Evolutionary conservation across 2,329 filamentous ascomycete species (phyloP), one percentile per base, ranked within the genome.

Genomic region (Trichoderma gracile): DNA sequence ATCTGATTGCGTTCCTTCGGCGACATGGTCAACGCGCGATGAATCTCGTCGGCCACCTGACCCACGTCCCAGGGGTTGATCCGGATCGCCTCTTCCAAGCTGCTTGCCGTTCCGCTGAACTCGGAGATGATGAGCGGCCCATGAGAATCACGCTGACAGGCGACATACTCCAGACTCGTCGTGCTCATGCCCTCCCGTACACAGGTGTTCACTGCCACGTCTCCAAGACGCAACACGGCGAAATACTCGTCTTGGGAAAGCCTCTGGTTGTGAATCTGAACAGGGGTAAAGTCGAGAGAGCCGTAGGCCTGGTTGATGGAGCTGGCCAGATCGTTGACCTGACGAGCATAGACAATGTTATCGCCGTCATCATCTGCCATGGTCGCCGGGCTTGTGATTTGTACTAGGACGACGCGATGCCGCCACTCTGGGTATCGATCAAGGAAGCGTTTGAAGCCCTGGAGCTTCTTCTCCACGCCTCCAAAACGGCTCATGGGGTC

Each of bases 161-260:
- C 85, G 63, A 97, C 87, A 74, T 97, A 98, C 77, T 97, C 94
- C 69, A 97, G 81, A 74, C 92, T 94, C n/a, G 93, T 97, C 0
- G 93, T 97, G 80, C 97, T 97, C 93, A 97, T 97, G 64, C 94
- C 93, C 75, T 97, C 94, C 64, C 94, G 87, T 25, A 97, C 93
- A 71, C 92, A 96, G 10, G 94, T 97, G 76, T 97, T 97, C 47
- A 98, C 82, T 2, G 92, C 94, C 68, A 97, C 90, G 74, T 97
- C 93, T 30, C 91, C 93, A 3, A 92, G 87, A 21, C 94, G 88
- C 60, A 98, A 83, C 17, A 97, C 85, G 2, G 94, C 93, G 76
- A 96, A 96, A 76, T 97, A 97, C 77, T 97, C 93, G 70, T 93
- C 89, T 67, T 89, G 89, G 43, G 88, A 89, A 43, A 97, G 84